Evolutionary conservation across 306 rosid species (phyloP).

Genomic region (Arachis stenosperma): DNA sequence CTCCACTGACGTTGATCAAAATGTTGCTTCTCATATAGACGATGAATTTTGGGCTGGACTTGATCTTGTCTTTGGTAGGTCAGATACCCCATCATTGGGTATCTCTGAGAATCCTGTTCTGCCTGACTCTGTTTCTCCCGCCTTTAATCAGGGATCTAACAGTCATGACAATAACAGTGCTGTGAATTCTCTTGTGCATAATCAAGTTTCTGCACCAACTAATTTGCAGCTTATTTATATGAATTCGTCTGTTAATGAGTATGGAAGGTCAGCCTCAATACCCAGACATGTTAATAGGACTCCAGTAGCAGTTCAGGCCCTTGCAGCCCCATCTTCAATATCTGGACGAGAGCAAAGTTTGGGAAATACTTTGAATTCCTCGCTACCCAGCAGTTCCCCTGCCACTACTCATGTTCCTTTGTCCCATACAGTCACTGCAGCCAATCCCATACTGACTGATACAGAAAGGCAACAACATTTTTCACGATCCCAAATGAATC

Average conservation of each 20-base stretch:
- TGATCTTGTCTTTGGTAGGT: conserved; percentile 24
- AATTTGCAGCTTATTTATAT: conserved; percentile 44
- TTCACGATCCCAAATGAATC: conserved; percentile 50
- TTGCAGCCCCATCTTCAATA: conserved; percentile 63
- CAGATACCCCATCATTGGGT: conserved; percentile 48
- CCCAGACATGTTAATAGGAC: conserved; percentile 51
- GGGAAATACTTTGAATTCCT: conserved; percentile 50
- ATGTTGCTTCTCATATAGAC: conserved; percentile 47
- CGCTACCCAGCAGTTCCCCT: conserved; percentile 47
- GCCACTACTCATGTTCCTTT: conserved; percentile 52
- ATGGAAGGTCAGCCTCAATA: conserved; percentile 52
- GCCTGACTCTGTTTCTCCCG: conserved; percentile 51
- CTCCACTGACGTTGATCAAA: conserved; percentile 44
- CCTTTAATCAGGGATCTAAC: conserved; percentile 55
- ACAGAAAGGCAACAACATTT: conserved; percentile 67
- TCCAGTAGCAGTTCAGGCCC: conserved; percentile 82
- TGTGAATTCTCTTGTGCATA: conserved; percentile 47
- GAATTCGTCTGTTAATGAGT: conserved; percentile 50
- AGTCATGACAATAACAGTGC: conserved; percentile 43
- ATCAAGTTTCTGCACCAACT: conserved; percentile 46
- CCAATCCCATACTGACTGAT: conserved; percentile 50
- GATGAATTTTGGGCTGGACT: conserved; percentile 58
- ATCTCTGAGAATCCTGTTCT: conserved; percentile 39
- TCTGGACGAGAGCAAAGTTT: conserved; percentile 51
- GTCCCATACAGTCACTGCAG: conserved; percentile 43